Base-by-base conservation (phyloP, 2,329 filamentous ascomycete genomes). In the Penicillium sp. region DNA sequence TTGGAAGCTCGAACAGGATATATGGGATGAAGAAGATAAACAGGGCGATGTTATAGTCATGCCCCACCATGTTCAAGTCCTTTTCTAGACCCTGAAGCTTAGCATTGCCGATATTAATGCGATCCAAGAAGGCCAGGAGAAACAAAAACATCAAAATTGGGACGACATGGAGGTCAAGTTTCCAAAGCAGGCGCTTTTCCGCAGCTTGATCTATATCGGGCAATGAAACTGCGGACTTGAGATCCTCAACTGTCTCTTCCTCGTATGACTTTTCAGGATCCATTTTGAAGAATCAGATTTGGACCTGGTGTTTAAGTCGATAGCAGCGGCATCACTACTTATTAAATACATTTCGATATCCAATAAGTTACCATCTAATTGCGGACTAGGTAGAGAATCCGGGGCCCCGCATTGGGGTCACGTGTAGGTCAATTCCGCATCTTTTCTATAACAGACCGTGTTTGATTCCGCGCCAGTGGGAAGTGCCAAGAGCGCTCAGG, bases 91-190 rank as follows among this genome's bases (percentile, higher is more conserved):
- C 76, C 47, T 76, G 70, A 13, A 79, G 67, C 4, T 76, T 70
- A 1, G 77, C 78, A 64, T 80, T 79, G 27, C 76, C 77, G 49
- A 79, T 79, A 56, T 76, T 76, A 62, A 75, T 73, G n/a, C 77
- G 70, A 57, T 79, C 77, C 8, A 79, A 64, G 50, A 79, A 79
- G 2, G 74, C 70, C 35, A 77, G 67, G 13, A 78, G 63, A 55
- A 75, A 79, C 1, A 82, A 64, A 5, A 79, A 51, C 51, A 72
- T 76, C 9, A 82, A 65, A 14, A 78, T 74, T 0, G 80, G 79
- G 7, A 82, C 65, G 26, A 82, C 70, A 42, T 75, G 71, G 13
- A 79, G 55, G 57, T 81, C 79, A 46, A 74, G 71, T 66, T 81
- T 82, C 42, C 75, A 66, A 7, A 81, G 59, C 13, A 81, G 63